Conservation (phyloP, 805 yeast species). For the Candida wancherniae region DNA sequence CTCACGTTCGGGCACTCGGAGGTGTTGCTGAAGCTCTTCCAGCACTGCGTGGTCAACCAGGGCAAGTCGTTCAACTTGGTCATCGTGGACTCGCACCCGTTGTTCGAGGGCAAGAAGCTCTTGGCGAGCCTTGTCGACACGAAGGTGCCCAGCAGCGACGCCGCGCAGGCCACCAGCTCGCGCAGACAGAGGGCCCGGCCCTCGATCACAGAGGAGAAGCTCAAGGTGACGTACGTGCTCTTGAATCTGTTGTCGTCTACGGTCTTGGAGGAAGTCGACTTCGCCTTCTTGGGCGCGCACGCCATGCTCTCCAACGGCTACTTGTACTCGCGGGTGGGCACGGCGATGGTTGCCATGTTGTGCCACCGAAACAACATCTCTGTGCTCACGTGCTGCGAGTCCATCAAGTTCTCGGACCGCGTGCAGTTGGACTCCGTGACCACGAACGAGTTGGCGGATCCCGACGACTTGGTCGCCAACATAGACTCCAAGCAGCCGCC, state of each 20-base stretch:
- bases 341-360: constrained; percentile 89
- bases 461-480: constrained; percentile 57
- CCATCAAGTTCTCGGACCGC: constrained; percentile 88
- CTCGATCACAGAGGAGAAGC: constrained; percentile 43
- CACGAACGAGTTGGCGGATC: constrained; percentile 82
- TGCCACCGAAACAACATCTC: constrained; percentile 87
- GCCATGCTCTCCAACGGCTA: constrained; percentile 95
- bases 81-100: constrained; percentile 88
- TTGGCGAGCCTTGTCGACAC: constrained; percentile 56
- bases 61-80: constrained; percentile 70
- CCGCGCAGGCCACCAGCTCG: constrained; percentile 13
- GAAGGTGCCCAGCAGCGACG: constrained; percentile 18
- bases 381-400: constrained; percentile 92
- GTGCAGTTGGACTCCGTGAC: constrained; percentile 97
- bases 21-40: constrained; percentile 71
- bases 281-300: constrained; percentile 92
- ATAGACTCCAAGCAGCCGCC: constrained; percentile 49
- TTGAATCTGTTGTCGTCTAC: constrained; percentile 72
- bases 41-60: constrained; percentile 57
- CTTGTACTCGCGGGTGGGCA: constrained; percentile 88
- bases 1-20: constrained; percentile 86
- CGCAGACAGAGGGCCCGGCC: constrained; percentile 14
- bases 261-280: constrained; percentile 79
- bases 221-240: constrained; percentile 73
- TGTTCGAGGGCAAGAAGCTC: constrained; percentile 85